Base-by-base conservation (phyloP, 2,329 filamentous ascomycete genomes). In the Ophioceras dolichostomum region DNA sequence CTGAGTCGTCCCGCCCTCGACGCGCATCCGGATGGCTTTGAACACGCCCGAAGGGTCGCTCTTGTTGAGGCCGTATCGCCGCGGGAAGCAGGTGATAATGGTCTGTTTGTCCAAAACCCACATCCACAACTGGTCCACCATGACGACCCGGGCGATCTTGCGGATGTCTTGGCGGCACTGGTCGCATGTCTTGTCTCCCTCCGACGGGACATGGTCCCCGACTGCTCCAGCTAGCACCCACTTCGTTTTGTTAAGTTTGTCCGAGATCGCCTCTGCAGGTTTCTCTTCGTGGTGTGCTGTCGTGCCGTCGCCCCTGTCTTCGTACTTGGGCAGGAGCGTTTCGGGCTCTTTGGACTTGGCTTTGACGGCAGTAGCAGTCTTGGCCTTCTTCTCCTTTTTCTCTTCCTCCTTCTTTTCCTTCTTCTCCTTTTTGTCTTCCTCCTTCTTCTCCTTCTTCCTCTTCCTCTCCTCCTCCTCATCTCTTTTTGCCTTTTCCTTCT, bases 21-120 rank as follows among this genome's bases (percentile, higher is more conserved):
- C 40, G 1, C 52, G 47, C 4, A 47, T 48, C 1, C 62, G 53
- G 22, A 65, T 58, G 0, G 56, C 53, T 26, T 63, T 59, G 40
- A 67, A 58, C 0, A 65, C 54, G 0, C 52, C 61, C 0, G 61
- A 61, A 1, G 45, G 37, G 27, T 65, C 60, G 1, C 54, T 48
- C 9, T 61, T 59, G 33, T 62, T 61, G 1, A 51, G 47, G 1
- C 64, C 62, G 38, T 61, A 68, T 2, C 61, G 48, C 12, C 61
- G 57, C 0, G 53, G 51, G 10, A 54, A 56, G 18, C 46, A 48
- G 14, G 51, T 52, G 20, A 56, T 40, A 4, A 56, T 48, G 0
- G 52, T 56, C 9, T 47, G 51, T 31, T 50, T 46, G 24, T 55
- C 52, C 4, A 55, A 39, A 5, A 55, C 45, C 53, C 52, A 55